Conservation (phyloP, 2,329 filamentous ascomycete species). For the Aspergillus viridinutans region DNA sequence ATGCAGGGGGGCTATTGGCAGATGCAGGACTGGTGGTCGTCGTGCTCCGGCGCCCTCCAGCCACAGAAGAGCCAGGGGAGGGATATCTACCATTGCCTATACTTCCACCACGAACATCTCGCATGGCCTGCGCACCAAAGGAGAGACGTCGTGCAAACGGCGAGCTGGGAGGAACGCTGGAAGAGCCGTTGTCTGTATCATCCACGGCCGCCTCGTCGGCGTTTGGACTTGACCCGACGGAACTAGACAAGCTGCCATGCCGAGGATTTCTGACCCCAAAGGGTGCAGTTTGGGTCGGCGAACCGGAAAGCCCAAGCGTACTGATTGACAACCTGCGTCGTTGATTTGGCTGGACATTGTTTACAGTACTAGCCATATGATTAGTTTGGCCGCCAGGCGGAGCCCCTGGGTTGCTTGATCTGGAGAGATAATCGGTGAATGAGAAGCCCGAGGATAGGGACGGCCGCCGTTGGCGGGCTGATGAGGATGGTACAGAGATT, state of each 20-base stretch:
- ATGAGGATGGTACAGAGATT: slow-evolving; percentile 34
- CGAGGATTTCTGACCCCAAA: slow-evolving; percentile 52
- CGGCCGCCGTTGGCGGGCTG: slow-evolving; percentile 41
- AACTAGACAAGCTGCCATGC: slow-evolving; percentile 66
- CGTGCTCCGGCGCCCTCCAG: slow-evolving; percentile 22
- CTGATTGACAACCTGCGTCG: slow-evolving; percentile 70
- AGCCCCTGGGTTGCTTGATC: slow-evolving; percentile 19
- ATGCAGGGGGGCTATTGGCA: slow-evolving; percentile 16
- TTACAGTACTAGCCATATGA: slow-evolving; percentile 51
- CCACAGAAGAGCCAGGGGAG: slow-evolving; percentile 31
- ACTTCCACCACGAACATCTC: slow-evolving; percentile 64
- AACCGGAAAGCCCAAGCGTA: slow-evolving; percentile 69
- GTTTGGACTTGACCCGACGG: slow-evolving; percentile 41
- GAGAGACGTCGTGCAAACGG: slow-evolving; percentile 77
- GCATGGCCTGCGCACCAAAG: slow-evolving; percentile 77
- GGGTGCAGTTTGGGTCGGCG: slow-evolving; percentile 54
- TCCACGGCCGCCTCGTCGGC: slow-evolving; percentile 51
- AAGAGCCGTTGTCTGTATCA: slow-evolving; percentile 61
- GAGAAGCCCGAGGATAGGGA: slow-evolving; percentile 42
- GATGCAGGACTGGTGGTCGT: slow-evolving; percentile 21
- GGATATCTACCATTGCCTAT: slow-evolving; percentile 58
- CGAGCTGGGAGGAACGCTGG: slow-evolving; percentile 60
- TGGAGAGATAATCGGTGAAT: slow-evolving; percentile 40
- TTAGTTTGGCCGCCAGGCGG: slow-evolving; percentile 19
- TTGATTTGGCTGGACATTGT: slow-evolving; percentile 45